These are phyloP conservation scores for Penicillium expansum DNA, from an alignment of 2,329 filamentous ascomycete species.

Conservation along the genomic window DNA sequence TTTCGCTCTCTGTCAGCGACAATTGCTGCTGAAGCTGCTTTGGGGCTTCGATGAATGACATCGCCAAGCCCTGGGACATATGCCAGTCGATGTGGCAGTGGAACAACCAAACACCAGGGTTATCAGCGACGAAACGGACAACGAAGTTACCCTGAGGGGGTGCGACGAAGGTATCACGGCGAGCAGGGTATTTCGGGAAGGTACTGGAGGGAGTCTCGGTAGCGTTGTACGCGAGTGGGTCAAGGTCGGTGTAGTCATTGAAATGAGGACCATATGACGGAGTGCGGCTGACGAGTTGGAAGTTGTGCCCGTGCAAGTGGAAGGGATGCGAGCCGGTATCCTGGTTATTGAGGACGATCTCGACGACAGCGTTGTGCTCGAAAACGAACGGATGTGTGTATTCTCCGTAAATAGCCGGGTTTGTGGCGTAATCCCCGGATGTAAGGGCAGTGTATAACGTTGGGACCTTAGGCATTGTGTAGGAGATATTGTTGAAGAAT, in stretches of 20 bases:
- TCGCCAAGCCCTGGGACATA: slow-evolving; percentile 63
- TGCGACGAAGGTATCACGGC: slow-evolving; percentile 67
- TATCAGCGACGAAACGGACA: slow-evolving; percentile 50
- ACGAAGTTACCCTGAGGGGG: slow-evolving; percentile 66
- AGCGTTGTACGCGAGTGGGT: slow-evolving; percentile 20
- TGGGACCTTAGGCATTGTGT: slow-evolving; percentile 24
- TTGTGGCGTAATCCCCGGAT: slow-evolving; percentile 49
- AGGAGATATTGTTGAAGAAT: slow-evolving; percentile 29
- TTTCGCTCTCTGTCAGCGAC: slow-evolving; percentile 61
- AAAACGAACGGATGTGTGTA: slow-evolving; percentile 56
- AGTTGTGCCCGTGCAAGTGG: slow-evolving; percentile 58
- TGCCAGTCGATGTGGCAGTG: slow-evolving; percentile 84
- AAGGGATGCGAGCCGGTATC: slow-evolving; percentile 48
- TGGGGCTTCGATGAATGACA: slow-evolving; percentile 64
- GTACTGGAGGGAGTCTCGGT: slow-evolving; percentile 27
- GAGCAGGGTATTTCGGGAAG: slow-evolving; percentile 58
- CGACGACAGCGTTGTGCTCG: slow-evolving; percentile 40
- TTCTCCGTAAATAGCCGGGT: slow-evolving; percentile 62
- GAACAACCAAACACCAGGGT: slow-evolving; percentile 63
- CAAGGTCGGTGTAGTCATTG: slow-evolving; percentile 49
- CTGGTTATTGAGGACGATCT: slow-evolving; percentile 46
- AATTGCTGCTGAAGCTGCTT: slow-evolving; percentile 59
- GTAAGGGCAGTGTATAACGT: slow-evolving; percentile 30
- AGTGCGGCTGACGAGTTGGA: slow-evolving; percentile 65
- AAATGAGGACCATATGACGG: slow-evolving; percentile 55